phyloP scores from a whole-genome alignment of 257 asterid genomes.

The Nicotiana sylvestris region DNA sequence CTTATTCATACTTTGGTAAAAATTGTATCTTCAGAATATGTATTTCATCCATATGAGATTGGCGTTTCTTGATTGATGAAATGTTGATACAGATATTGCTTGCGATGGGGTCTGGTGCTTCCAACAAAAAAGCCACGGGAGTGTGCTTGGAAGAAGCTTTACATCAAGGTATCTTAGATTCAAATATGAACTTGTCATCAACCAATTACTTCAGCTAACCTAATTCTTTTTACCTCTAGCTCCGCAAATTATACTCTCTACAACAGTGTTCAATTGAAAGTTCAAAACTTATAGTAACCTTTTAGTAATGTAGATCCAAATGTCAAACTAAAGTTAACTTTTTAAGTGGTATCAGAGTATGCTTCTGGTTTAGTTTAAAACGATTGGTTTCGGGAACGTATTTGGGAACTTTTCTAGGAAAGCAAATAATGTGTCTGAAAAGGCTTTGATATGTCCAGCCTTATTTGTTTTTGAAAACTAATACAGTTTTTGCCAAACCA shows the following conservation, averaged over 20 bases:
- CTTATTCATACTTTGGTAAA: background rate
- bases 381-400: background rate
- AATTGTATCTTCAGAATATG: background rate
- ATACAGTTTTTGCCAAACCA: background rate
- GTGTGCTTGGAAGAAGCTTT: conserved; percentile 82
- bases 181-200: background rate
- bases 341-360: background rate
- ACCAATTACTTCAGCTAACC: background rate
- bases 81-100: conserved; percentile 39
- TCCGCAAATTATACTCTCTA: background rate
- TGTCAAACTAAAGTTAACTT: background rate
- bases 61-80: background rate
- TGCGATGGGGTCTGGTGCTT: conserved; percentile 85
- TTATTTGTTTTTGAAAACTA: conserved; percentile 5
- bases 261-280: background rate
- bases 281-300: background rate
- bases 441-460: background rate
- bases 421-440: background rate
- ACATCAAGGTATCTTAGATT: conserved; percentile 33
- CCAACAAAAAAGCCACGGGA: conserved; percentile 70
- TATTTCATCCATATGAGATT: background rate
- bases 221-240: background rate
- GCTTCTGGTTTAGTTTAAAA: background rate
- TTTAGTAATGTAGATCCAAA: background rate
- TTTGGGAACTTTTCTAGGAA: background rate